Conservation (phyloP, 306 rosid genomes). For the Gillenia trifoliata region DNA sequence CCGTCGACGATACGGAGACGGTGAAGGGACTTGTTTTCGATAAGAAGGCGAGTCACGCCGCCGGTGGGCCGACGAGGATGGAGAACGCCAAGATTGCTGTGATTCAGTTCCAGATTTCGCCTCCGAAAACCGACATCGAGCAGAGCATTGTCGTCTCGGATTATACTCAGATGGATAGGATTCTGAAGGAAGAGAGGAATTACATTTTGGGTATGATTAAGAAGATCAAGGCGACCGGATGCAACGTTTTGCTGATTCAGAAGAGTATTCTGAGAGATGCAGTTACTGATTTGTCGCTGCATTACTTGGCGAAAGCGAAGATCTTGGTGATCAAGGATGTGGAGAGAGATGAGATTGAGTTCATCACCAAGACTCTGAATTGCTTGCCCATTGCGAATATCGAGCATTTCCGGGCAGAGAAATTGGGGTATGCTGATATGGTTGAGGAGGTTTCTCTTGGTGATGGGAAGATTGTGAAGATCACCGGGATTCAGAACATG, state of each 20-base stretch:
- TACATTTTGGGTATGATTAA: constrained; percentile 93
- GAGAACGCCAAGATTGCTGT: constrained; percentile 94
- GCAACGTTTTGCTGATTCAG: constrained; percentile 89
- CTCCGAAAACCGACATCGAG: constrained; percentile 88
- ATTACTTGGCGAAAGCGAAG: constrained; percentile 92
- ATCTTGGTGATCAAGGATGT: constrained; percentile 94
- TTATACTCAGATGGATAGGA: constrained; percentile 96
- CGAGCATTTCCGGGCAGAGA: constrained; percentile 87
- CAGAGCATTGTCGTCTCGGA: constrained; percentile 93
- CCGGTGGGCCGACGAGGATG: constrained; percentile 92
- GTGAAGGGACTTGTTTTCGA: constrained; percentile 85
- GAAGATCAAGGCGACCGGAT: constrained; percentile 84
- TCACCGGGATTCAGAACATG: constrained; percentile 90
- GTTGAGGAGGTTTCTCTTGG: constrained; percentile 91
- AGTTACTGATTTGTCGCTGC: constrained; percentile 86
- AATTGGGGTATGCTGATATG: constrained; percentile 85
- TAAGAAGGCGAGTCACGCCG: constrained; percentile 90
- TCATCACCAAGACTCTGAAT: constrained; percentile 86
- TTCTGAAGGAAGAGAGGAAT: constrained; percentile 86
- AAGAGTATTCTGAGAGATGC: constrained; percentile 96
- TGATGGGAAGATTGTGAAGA: constrained; percentile 89
- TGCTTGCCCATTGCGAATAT: constrained; percentile 90
- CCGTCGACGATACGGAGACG: constrained; percentile 77
- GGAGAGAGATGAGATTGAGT: constrained; percentile 94
- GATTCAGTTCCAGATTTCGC: constrained; percentile 96